Evolutionary conservation across 176 grass and related monocot genomes (phyloP).

Genomic region (Pharus latifolius): DNA sequence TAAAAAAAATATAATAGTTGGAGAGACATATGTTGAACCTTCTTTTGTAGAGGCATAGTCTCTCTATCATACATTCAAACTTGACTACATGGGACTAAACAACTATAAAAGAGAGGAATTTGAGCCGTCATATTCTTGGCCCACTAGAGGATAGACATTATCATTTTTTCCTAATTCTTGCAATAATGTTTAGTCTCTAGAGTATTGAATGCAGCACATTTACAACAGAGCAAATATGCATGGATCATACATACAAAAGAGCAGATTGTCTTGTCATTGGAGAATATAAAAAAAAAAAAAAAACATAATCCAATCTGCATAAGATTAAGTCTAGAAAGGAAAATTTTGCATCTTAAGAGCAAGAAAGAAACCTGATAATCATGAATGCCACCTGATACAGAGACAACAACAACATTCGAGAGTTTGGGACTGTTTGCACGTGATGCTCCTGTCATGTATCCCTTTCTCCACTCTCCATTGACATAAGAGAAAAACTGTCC

Average conservation of each 20-base stretch:
- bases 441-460: slow-evolving; percentile 41
- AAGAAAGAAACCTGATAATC: slow-evolving; percentile 86
- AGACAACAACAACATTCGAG: slow-evolving; percentile 78
- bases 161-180: not conserved
- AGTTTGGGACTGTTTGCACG: slow-evolving; percentile 34
- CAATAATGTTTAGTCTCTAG: not conserved
- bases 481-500: slow-evolving; percentile 89
- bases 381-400: slow-evolving; percentile 77
- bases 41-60: not conserved
- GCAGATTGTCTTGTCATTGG: not conserved
- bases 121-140: not conserved
- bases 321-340: not conserved
- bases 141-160: not conserved
- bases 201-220: not conserved
- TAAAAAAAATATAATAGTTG: not conserved
- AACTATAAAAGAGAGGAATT: not conserved
- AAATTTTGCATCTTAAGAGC: not conserved
- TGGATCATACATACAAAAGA: not conserved
- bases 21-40: not conserved
- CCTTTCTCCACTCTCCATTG: slow-evolving; percentile 91
- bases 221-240: not conserved
- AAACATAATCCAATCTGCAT: slow-evolving; percentile 8
- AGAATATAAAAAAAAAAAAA: not conserved
- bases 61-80: not conserved
- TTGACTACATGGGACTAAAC: not conserved